Percentiles rank a stretch among this genome's conserved stretches.
Evolutionary conservation across 306 rosid genomes (phyloP).

Genomic region (Spatholobus suberectus): DNA sequence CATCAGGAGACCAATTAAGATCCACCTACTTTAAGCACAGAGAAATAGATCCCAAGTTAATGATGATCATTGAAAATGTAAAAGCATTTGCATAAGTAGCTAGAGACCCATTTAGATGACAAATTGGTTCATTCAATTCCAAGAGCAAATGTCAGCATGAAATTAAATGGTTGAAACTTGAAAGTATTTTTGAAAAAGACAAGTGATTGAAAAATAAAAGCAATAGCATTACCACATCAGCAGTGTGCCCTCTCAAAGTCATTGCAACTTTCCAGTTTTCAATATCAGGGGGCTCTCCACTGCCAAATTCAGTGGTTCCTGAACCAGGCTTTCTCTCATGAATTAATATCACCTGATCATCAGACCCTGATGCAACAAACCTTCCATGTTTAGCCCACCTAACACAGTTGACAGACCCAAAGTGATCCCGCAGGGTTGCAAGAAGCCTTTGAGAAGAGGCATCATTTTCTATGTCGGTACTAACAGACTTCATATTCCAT

Average conservation of each 20-base stretch:
- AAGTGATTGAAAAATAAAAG: constrained; percentile 36
- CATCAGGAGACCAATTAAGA: constrained; percentile 99
- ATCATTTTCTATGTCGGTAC: constrained; percentile 61
- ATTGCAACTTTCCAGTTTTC: constrained; percentile 97
- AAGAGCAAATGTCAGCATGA: constrained; percentile 30
- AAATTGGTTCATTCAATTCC: constrained; percentile 8
- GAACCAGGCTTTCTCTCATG: constrained; percentile 99
- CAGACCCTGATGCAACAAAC: constrained; percentile 94
- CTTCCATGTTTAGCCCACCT: constrained; percentile 98
- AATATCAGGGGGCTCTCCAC: constrained; percentile 98
- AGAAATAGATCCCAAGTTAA: constrained; percentile 66
- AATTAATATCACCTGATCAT: constrained; percentile 89
- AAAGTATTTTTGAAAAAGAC: constrained; percentile 7
- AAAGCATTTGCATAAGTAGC: constrained; percentile 21
- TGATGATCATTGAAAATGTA: constrained; percentile 39
- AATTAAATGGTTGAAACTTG: constrained; percentile 10
- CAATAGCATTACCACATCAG: constrained; percentile 94
- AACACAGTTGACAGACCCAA: constrained; percentile 97
- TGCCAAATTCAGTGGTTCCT: constrained; percentile 97
- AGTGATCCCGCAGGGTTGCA: constrained; percentile 96
- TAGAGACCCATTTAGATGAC: constrained; percentile 15
- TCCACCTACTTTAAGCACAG: constrained; percentile 99
- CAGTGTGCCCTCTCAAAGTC: constrained; percentile 98
- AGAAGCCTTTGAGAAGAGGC: constrained; percentile 88
- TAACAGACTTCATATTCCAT: constrained; percentile 95